Base-by-base conservation (phyloP, 2,329 filamentous ascomycete genomes). In the Aspergillus udagawae region DNA sequence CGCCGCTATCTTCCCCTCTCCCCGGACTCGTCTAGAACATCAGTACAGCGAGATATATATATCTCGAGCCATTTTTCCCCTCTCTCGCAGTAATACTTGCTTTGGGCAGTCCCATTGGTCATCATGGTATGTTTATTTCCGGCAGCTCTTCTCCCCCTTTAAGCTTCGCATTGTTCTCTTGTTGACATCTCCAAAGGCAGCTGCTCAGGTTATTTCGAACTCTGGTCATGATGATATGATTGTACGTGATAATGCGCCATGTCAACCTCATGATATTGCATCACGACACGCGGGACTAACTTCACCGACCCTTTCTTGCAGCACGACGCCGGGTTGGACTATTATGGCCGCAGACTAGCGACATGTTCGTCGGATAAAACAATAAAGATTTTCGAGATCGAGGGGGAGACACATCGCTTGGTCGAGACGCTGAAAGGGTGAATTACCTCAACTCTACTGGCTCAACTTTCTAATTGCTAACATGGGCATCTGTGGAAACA, bases 171-270 rank as follows among this genome's bases (percentile, higher is more conserved):
- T 21, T 38, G 35, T 50, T n/a, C 45, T 45, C 32, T 55, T 59
- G 56, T 58, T 65, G 50, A 63, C 52, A 28, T 53, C 38, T 58
- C 28, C 48, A 44, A 57, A 88, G 86, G 83, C 88, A 58, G 66
- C 71, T 63, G 66, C 71, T 65, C 89, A 92, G 80, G 86, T 91
- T 69, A 92, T 92, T 77, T 85, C 88, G 64, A 92, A 91, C 77
- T 89, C 88, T 61, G 89, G 89, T 72, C 94, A 99, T 81, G 93
- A 97, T 88, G 93, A 97, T 76, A 97, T 97, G 93, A 97, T 99
- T 84, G 93, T 97, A 92, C 71, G 90, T 86, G 53, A 54, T 55
- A 25, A 42, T 51, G 49, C 21, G 23, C 44, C 23, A 7, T 23
- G 21, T 47, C 21, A 12, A 5, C 12, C 21, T 23, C 23, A 6